Percentiles rank a stretch among this genome's conserved stretches.
These are phyloP conservation scores for Platanthera zijinensis DNA, from an alignment of 106 monocot genomes.

Conservation along the genomic window DNA sequence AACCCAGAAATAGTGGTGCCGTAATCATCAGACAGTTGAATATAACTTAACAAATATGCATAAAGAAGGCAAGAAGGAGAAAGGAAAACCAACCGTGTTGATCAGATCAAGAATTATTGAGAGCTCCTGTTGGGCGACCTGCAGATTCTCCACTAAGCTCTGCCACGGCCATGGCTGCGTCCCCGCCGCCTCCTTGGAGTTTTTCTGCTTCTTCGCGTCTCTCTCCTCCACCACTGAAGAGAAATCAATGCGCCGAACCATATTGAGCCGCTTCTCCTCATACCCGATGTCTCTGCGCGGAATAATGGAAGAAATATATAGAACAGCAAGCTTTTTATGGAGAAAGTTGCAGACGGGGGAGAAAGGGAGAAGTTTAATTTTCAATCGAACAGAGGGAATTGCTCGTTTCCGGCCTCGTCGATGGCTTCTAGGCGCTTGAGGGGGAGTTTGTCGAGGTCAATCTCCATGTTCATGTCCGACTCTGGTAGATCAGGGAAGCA, in stretches of 20 bases:
- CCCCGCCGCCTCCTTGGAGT: conserved; percentile 17
- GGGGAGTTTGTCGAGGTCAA: conserved; percentile 92
- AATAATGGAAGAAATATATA: background rate
- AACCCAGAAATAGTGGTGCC: background rate
- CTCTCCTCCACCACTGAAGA: conserved; percentile 68
- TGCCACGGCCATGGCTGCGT: conserved; percentile 66
- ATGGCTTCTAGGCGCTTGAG: conserved; percentile 89
- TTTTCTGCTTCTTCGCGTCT: conserved; percentile 60
- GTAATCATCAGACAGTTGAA: background rate
- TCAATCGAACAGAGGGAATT: conserved; percentile 55
- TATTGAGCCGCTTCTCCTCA: conserved; percentile 74
- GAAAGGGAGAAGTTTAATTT: background rate
- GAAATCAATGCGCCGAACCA: conserved; percentile 83
- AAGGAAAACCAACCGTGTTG: conserved; percentile 34
- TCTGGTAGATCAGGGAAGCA: background rate
- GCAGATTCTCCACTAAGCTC: conserved; percentile 73
- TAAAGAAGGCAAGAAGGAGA: background rate
- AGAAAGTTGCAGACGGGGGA: background rate
- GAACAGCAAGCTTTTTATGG: background rate
- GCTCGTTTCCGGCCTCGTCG: conserved; percentile 76
- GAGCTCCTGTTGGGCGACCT: conserved; percentile 76
- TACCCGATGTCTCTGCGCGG: conserved; percentile 49
- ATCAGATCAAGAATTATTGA: conserved; percentile 76
- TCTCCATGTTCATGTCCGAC: conserved; percentile 21
- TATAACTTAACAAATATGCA: background rate